Conservation (phyloP, 495 filamentous ascomycete species). For the Xylona heveae region DNA sequence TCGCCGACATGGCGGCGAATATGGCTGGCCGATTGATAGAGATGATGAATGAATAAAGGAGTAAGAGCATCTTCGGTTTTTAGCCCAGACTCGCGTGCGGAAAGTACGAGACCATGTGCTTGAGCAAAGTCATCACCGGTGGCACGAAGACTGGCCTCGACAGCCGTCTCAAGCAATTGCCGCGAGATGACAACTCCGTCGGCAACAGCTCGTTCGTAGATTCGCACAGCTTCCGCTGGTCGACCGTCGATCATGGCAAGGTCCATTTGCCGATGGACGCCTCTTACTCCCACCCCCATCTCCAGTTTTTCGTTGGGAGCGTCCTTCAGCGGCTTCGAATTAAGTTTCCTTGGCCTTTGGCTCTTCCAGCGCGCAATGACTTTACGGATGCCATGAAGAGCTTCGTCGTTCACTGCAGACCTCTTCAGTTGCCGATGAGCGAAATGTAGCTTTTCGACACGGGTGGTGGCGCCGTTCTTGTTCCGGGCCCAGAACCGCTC, state of each 20-base stretch:
- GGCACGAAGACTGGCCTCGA: not conserved
- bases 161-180: slow-evolving; percentile 1
- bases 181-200: not conserved
- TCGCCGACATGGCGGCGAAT: slow-evolving; percentile 49
- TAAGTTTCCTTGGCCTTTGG: too few relatives aligned
- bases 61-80: not conserved
- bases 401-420: not conserved
- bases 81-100: not conserved
- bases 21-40: slow-evolving; percentile 16
- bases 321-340: too few relatives aligned
- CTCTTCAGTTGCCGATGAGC: too few relatives aligned
- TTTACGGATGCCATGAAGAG: not conserved
- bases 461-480: too few relatives aligned
- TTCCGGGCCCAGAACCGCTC: too few relatives aligned
- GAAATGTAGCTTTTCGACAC: too few relatives aligned
- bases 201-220: not conserved
- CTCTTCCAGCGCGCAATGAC: slow-evolving; percentile 1
- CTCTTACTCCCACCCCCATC: not conserved
- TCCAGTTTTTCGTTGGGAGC: not conserved
- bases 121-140: not conserved
- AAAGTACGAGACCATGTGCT: not conserved
- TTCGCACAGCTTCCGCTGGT: not conserved
- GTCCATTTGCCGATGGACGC: not conserved
- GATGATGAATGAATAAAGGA: not conserved
- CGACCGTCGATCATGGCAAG: not conserved